These are phyloP conservation scores for Xylaria flabelliformis DNA, from an alignment of 495 filamentous ascomycete genomes.

Conservation along the genomic window DNA sequence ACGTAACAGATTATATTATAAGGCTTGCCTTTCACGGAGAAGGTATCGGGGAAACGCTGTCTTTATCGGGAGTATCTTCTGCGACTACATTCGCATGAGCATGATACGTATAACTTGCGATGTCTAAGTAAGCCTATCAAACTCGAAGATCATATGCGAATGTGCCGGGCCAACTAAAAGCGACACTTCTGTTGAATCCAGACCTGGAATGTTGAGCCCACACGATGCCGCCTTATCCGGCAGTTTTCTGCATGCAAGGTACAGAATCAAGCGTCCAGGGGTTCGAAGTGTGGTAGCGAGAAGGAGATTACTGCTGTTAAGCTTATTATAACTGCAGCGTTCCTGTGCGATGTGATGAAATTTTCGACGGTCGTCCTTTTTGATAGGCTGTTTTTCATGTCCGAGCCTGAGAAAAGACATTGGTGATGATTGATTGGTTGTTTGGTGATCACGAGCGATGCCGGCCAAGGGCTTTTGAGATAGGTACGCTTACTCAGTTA, in stretches of 20 bases:
- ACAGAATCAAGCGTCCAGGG: not conserved
- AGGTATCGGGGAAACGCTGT: not conserved
- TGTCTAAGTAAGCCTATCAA: not conserved
- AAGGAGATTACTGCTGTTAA: not conserved
- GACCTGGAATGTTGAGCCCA: not conserved
- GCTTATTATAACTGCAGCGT: not conserved
- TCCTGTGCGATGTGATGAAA: constrained; percentile 8
- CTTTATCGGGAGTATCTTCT: not conserved
- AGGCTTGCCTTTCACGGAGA: not conserved
- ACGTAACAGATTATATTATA: not conserved
- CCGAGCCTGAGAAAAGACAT: no score
- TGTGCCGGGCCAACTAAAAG: no score
- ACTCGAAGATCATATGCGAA: not conserved
- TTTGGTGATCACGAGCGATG: constrained; percentile 1
- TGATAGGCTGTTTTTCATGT: not conserved
- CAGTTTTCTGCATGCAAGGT: constrained; percentile 7
- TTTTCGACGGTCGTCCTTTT: constrained; percentile 1
- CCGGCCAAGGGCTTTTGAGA: no score
- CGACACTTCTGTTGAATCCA: not conserved
- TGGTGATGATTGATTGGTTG: not conserved
- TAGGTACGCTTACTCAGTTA: no score
- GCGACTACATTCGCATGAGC: not conserved
- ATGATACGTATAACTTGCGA: no score
- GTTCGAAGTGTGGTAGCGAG: not conserved
- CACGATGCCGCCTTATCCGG: constrained; percentile 5